These are phyloP conservation scores for Chrysoporthe deuterocubensis DNA, from an alignment of 2,329 filamentous ascomycete species.

Conservation along the genomic window DNA sequence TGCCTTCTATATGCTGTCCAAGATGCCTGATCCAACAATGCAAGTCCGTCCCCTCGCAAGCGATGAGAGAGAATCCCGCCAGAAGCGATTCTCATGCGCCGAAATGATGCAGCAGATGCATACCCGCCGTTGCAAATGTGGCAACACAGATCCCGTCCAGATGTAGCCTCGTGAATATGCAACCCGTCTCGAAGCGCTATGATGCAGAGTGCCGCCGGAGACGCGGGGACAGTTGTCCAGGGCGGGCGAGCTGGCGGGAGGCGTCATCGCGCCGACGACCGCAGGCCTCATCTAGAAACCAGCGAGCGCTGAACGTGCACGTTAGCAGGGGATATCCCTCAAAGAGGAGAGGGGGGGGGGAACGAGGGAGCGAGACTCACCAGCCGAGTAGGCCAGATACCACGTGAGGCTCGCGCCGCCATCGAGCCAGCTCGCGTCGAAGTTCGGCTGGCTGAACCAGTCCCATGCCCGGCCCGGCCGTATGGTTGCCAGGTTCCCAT, in stretches of 20 bases:
- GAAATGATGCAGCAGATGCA: not conserved
- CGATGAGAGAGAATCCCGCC: too few relatives aligned
- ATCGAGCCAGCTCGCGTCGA: conserved; percentile 73
- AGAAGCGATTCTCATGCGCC: not conserved
- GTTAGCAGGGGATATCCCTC: not conserved
- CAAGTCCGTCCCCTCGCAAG: not conserved
- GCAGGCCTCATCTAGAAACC: conserved; percentile 11
- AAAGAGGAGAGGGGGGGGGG: not conserved
- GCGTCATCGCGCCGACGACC: not conserved
- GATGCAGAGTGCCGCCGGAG: not conserved
- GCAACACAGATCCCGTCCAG: not conserved
- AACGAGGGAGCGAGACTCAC: conserved; percentile 49
- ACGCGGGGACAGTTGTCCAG: not conserved
- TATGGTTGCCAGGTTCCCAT: conserved; percentile 79
- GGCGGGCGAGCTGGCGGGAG: too few relatives aligned
- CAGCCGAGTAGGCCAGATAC: conserved; percentile 81
- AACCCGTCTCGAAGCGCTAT: not conserved
- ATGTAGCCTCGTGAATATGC: conserved; percentile 2
- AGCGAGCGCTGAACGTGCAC: conserved; percentile 4
- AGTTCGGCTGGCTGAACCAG: conserved; percentile 72
- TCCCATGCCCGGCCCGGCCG: conserved; percentile 71
- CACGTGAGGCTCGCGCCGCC: conserved; percentile 83
- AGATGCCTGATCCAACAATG: not conserved
- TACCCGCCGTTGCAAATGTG: not conserved
- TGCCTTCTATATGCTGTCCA: not conserved